Conservation (phyloP, 345 rosid genomes). For the Clausena lansium region DNA sequence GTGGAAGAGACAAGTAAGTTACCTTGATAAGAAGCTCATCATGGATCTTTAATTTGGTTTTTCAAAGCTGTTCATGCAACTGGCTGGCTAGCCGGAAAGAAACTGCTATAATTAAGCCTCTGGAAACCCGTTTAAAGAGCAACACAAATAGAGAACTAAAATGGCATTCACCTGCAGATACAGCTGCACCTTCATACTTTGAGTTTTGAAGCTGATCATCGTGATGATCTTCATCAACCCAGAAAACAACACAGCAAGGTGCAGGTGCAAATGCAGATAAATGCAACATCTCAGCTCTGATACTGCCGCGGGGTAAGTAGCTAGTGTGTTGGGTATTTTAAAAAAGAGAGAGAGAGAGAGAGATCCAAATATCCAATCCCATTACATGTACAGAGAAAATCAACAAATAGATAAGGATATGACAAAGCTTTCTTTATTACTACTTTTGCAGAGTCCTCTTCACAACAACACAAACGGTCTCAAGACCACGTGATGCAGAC, state of each 20-base stretch:
- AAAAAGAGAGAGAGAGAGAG: too few species aligned
- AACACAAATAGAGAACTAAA: constrained; percentile 14
- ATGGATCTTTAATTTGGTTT: neutral
- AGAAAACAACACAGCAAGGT: constrained; percentile 23
- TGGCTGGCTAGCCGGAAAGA: too few species aligned
- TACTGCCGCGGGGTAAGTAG: too few species aligned
- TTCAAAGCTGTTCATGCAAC: neutral
- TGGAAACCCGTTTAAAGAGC: neutral
- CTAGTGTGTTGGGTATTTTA: too few species aligned
- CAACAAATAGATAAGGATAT: neutral
- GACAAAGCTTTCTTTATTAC: neutral
- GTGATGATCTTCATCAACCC: too few species aligned
- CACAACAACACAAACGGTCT: neutral
- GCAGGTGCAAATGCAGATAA: constrained; percentile 75
- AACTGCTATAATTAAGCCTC: too few species aligned
- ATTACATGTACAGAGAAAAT: too few species aligned
- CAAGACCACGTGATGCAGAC: constrained; percentile 33
- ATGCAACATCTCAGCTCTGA: constrained; percentile 39
- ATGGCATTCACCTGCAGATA: constrained; percentile 51
- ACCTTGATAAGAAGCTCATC: neutral
- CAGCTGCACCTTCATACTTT: constrained; percentile 45
- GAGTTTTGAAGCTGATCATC: too few species aligned
- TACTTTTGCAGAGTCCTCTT: too few species aligned
- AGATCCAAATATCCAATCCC: too few species aligned
- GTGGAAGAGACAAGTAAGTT: neutral